These are phyloP conservation scores for Pyrenula aspistea DNA, from an alignment of 495 filamentous ascomycete species.

Conservation along the genomic window DNA sequence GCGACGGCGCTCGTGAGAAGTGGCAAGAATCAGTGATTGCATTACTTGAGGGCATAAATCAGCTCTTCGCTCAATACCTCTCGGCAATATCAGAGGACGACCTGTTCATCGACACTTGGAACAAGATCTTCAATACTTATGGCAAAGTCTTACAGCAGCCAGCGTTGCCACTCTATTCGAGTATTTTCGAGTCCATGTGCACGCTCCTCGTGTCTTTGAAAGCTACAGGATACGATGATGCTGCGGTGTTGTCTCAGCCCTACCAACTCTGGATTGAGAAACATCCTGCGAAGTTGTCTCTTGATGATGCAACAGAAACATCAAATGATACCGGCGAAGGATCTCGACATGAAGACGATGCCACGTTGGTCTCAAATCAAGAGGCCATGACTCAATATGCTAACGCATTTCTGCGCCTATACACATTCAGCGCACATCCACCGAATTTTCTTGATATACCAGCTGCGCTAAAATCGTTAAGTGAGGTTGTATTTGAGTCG, in stretches of 20 bases:
- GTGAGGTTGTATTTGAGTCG: not conserved
- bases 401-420: not conserved
- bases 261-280: slow-evolving; percentile 65
- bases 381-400: not conserved
- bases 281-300: slow-evolving; percentile 42
- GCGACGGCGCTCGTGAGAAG: slow-evolving; percentile 26
- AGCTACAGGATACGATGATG: slow-evolving; percentile 33
- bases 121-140: slow-evolving; percentile 39
- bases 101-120: slow-evolving; percentile 52
- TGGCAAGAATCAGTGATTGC: slow-evolving; percentile 74
- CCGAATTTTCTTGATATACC: not conserved
- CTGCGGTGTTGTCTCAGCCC: slow-evolving; percentile 43
- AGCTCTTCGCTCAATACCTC: slow-evolving; percentile 56
- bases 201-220: slow-evolving; percentile 50
- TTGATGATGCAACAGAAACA: slow-evolving; percentile 23
- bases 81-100: slow-evolving; percentile 42
- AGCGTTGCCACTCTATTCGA: slow-evolving; percentile 57
- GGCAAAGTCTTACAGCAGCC: slow-evolving; percentile 16
- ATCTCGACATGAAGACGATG: not conserved
- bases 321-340: slow-evolving; percentile 2
- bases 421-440: not conserved
- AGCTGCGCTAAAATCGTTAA: not conserved
- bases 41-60: slow-evolving; percentile 56
- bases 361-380: not conserved
- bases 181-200: slow-evolving; percentile 55